Percentiles rank a stretch among this genome's conserved stretches.
phyloP scores from a whole-genome alignment of 176 grass and related monocot species.

The Pharus latifolius region DNA sequence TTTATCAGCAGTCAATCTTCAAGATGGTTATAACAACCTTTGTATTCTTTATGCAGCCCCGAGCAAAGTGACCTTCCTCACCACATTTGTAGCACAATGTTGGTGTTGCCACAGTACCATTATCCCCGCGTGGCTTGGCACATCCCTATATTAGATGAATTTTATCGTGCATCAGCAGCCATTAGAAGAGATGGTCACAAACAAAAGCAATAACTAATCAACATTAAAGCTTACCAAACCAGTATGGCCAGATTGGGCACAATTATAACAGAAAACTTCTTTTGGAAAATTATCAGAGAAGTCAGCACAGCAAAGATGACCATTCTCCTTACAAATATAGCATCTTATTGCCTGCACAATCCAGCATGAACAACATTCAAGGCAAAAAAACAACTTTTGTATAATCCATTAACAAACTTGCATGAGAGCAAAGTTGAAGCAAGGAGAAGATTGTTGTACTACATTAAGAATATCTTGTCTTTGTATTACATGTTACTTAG shows the following conservation, averaged over 20 bases:
- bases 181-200: slow-evolving; percentile 9
- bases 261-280: slow-evolving; percentile 84
- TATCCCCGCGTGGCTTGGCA: slow-evolving; percentile 64
- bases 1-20: not conserved
- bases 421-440: not conserved
- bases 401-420: not conserved
- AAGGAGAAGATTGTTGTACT: not conserved
- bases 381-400: not conserved
- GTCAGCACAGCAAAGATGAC: slow-evolving; percentile 80
- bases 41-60: slow-evolving; percentile 54
- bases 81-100: slow-evolving; percentile 58
- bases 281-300: slow-evolving; percentile 42
- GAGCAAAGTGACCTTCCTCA: slow-evolving; percentile 73
- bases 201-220: not conserved
- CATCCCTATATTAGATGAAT: slow-evolving; percentile 61
- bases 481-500: not conserved
- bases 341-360: slow-evolving; percentile 81
- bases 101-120: slow-evolving; percentile 11
- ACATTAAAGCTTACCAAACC: slow-evolving; percentile 54
- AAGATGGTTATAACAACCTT: slow-evolving; percentile 36
- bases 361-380: slow-evolving; percentile 10
- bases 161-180: slow-evolving; percentile 2
- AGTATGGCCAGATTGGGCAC: slow-evolving; percentile 77
- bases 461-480: not conserved
- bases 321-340: slow-evolving; percentile 76